Evolutionary conservation across 2,329 filamentous ascomycete species (phyloP), one percentile per base, ranked within the genome.

Genomic region (Rutstroemia sp.): DNA sequence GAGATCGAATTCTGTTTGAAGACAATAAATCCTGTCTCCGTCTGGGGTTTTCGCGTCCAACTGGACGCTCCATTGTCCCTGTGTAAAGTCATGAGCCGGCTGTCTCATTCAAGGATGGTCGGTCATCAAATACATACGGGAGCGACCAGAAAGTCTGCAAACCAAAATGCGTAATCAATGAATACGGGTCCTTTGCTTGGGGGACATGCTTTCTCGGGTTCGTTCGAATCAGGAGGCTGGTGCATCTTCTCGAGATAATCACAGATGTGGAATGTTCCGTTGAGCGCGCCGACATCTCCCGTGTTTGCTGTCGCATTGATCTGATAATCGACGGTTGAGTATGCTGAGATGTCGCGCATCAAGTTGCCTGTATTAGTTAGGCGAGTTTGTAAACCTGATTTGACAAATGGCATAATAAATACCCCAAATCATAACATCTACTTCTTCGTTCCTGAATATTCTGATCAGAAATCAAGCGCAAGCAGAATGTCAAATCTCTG

Each of bases 1-100:
- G 52, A 54, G 52, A 47, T 54, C 52, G 23, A 54, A 54, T 54
- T 54, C 52, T 54, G 23, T 54, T 54, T 37, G 41, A 54, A 54
- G 39, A 44, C 52, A 54, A 54, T 54, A 54, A 19, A 54, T 54
- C 52, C 52, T 54, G 23, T 47, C 41, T 54, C 52, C 52, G 14
- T 54, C 52, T 54, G 52, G 52, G 39, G 52, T 54, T 27, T 54
- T 54, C 4, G 52, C 41, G 52, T 54, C 52, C 19, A 54, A 34
- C 47, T 54, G 52, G 39, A 54, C 52, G 52, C 41, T 54, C 41
- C 52, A 54, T 54, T 54, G 52, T 54, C 52, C 41, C 39, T 54
- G 37, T 38, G 47, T 44, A 54, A 54, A 37, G 52, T 54, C 41
- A 47, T 54, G 25, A 54, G 52, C 27, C 18, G 52, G 16, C 52